A percentile compares a stretch with the other conserved stretches of the same genome.
These are phyloP conservation scores for Camellia japonica DNA, from an alignment of 148 eudicot species.

Conservation along the genomic window DNA sequence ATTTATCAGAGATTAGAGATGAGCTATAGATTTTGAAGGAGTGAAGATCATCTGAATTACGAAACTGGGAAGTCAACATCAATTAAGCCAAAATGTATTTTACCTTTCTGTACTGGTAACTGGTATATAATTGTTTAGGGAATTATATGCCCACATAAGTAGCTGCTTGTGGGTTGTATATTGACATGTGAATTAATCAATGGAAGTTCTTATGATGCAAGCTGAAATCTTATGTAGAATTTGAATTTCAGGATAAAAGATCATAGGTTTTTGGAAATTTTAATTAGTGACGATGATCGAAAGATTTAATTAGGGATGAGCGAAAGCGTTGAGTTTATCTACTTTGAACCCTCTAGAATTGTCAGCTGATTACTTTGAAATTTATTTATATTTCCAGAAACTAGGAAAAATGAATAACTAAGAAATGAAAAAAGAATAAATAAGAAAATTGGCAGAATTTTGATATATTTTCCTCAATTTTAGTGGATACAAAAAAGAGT, in stretches of 20 bases:
- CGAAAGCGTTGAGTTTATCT: background rate
- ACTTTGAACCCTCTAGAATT: background rate
- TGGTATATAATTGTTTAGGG: no score
- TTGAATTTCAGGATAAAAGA: background rate
- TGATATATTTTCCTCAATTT: background rate
- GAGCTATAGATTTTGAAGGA: no score
- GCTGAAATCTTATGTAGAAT: background rate
- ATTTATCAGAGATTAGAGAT: no score
- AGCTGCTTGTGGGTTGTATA: background rate
- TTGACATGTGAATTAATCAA: background rate
- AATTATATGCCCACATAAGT: no score
- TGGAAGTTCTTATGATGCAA: background rate
- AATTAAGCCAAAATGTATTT: no score
- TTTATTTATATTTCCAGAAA: background rate
- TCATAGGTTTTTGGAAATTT: background rate
- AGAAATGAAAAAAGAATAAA: background rate
- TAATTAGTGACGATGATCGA: background rate
- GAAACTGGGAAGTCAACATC: no score
- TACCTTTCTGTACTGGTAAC: no score
- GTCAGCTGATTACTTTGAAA: background rate
- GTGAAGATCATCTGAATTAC: no score
- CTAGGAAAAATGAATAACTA: background rate
- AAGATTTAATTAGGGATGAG: background rate
- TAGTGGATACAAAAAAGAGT: background rate
- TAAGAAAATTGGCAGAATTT: background rate